phyloP scores from a whole-genome alignment of 176 grass and related monocot species.

The Triticum monococcum region DNA sequence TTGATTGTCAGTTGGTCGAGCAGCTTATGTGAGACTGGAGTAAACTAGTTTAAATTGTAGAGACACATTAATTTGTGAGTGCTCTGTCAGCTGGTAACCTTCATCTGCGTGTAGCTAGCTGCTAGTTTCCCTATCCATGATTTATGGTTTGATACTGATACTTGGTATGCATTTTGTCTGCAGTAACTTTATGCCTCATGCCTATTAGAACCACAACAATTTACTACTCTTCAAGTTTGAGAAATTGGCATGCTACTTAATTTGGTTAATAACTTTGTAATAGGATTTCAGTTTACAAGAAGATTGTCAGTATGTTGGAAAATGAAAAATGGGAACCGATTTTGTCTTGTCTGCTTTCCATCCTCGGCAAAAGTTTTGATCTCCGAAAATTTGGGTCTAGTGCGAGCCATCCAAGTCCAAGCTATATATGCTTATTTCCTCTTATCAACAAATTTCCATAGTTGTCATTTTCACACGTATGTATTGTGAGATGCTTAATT shows the following conservation, averaged over 20 bases:
- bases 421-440: background rate
- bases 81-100: background rate
- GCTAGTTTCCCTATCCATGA: background rate
- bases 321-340: background rate
- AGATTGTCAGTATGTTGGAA: no score
- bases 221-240: no score
- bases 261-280: no score
- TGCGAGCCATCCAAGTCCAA: background rate
- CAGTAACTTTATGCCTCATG: no score
- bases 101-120: background rate
- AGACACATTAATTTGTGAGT: background rate
- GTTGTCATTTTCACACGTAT: no score
- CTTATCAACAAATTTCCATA: no score
- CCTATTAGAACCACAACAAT: background rate
- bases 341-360: background rate
- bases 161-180: background rate
- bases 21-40: background rate
- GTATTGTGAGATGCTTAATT: no score
- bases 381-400: background rate
- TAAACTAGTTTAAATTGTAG: background rate
- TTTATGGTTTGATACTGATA: background rate
- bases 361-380: background rate
- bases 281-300: no score
- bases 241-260: no score
- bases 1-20: background rate